phyloP scores from a whole-genome alignment of 2,329 filamentous ascomycete species.

The Torrubiella hemipterigena region DNA sequence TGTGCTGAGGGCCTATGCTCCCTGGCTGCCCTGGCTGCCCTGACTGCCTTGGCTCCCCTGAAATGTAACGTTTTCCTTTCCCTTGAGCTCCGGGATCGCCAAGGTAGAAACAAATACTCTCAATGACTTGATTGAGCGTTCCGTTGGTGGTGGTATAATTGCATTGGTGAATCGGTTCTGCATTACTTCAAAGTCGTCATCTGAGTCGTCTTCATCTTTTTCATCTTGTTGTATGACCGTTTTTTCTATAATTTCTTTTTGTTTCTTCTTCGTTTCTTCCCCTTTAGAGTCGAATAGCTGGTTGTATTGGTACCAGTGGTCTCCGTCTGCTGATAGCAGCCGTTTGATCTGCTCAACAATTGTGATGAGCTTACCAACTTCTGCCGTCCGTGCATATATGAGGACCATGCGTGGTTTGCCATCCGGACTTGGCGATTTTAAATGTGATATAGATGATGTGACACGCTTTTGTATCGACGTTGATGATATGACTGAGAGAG shows the following conservation, averaged over 20 bases:
- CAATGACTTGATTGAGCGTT: slow-evolving; percentile 40
- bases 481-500: slow-evolving; percentile 45
- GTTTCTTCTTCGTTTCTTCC: slow-evolving; percentile 14
- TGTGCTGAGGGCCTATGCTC: too few species aligned
- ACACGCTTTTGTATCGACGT: slow-evolving; percentile 47
- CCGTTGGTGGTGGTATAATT: slow-evolving; percentile 30
- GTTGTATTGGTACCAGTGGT: slow-evolving; percentile 45
- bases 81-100: slow-evolving; percentile 43
- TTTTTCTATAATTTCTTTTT: slow-evolving; percentile 26
- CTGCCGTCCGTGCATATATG: slow-evolving; percentile 35
- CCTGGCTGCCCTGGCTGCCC: too few species aligned
- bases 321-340: slow-evolving; percentile 33
- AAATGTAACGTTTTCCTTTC: slow-evolving; percentile 30
- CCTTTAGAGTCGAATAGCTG: slow-evolving; percentile 36
- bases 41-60: slow-evolving; percentile 28
- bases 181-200: slow-evolving; percentile 45
- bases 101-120: slow-evolving; percentile 45
- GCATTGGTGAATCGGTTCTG: slow-evolving; percentile 44
- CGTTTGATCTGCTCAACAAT: slow-evolving; percentile 55
- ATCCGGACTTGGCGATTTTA: neutral
- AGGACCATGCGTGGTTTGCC: slow-evolving; percentile 25
- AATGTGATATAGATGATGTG: slow-evolving; percentile 15
- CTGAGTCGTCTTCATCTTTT: slow-evolving; percentile 12
- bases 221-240: slow-evolving; percentile 23
- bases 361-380: slow-evolving; percentile 54